phyloP scores from a whole-genome alignment of 345 rosid species.

The Psidium guajava region DNA sequence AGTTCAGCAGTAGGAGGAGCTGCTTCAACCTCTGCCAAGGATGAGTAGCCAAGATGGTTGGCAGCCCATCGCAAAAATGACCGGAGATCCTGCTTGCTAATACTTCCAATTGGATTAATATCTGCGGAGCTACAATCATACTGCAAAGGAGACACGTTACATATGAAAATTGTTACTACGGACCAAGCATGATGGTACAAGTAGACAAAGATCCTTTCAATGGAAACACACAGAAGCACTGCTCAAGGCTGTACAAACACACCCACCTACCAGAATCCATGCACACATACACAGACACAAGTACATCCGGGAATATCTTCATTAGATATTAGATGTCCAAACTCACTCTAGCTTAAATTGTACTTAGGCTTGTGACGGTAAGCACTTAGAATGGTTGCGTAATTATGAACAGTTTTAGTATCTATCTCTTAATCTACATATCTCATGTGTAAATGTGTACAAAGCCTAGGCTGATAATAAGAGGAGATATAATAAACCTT shows the following conservation, averaged over 20 bases:
- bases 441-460: not conserved
- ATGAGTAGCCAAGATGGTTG: slow-evolving; percentile 65
- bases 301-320: not conserved
- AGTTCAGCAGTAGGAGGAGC: slow-evolving; percentile 98
- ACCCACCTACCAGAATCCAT: not conserved
- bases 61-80: slow-evolving; percentile 90
- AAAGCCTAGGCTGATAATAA: not conserved
- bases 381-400: not conserved
- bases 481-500: slow-evolving; percentile 34
- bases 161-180: not conserved
- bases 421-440: not conserved
- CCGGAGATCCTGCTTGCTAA: slow-evolving; percentile 82
- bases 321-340: not conserved
- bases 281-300: not conserved
- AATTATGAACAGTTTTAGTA: not conserved
- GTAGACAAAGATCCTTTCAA: not conserved
- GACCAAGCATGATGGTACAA: not conserved
- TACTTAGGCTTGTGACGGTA: not conserved
- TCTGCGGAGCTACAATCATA: slow-evolving; percentile 96
- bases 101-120: slow-evolving; percentile 93
- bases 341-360: not conserved
- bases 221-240: not conserved
- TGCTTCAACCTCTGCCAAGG: slow-evolving; percentile 83
- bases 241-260: not conserved
- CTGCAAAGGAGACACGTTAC: slow-evolving; percentile 25